Conservation (phyloP, 2,329 filamentous ascomycete genomes). For the Tricladium varicosporioides region DNA sequence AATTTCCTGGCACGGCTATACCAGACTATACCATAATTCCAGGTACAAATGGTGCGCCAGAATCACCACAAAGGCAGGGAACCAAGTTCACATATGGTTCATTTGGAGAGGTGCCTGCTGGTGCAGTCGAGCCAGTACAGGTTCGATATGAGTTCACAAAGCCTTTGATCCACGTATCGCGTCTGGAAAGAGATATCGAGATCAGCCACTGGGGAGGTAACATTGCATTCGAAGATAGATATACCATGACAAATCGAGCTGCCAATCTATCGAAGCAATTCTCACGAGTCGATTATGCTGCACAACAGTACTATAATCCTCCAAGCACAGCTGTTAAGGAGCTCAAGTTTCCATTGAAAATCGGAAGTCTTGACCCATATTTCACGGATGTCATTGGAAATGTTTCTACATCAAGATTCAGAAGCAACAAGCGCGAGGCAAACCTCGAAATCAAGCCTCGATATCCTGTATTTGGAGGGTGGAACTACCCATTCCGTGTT, state of each 20-base stretch:
- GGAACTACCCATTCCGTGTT: conserved; percentile 96
- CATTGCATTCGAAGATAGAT: conserved; percentile 89
- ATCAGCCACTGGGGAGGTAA: conserved; percentile 99
- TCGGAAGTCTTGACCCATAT: conserved; percentile 83
- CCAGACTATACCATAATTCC: conserved; percentile 81
- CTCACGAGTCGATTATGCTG: conserved; percentile 73
- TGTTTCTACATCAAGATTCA: conserved; percentile 89
- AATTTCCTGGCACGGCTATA: conserved; percentile 74
- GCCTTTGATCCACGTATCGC: conserved; percentile 75
- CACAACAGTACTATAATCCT: conserved; percentile 73
- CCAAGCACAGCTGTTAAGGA: conserved; percentile 76
- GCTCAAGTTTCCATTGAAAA: conserved; percentile 73
- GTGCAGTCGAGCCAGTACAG: conserved; percentile 67
- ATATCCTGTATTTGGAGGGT: conserved; percentile 94
- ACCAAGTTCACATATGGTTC: conserved; percentile 86
- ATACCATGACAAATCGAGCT: conserved; percentile 82
- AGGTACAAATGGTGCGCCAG: conserved; percentile 53
- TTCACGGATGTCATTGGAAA: conserved; percentile 97
- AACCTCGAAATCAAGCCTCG: conserved; percentile 86
- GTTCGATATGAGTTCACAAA: conserved; percentile 96
- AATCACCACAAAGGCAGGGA: conserved; percentile 77
- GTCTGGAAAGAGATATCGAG: conserved; percentile 87
- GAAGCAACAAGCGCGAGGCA: conserved; percentile 73
- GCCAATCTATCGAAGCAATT: conserved; percentile 74
- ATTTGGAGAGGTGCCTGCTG: conserved; percentile 79